Evolutionary conservation across 441 rosid genomes (phyloP), one percentile per base, ranked within the genome.

Genomic region (Melastoma candidum): DNA sequence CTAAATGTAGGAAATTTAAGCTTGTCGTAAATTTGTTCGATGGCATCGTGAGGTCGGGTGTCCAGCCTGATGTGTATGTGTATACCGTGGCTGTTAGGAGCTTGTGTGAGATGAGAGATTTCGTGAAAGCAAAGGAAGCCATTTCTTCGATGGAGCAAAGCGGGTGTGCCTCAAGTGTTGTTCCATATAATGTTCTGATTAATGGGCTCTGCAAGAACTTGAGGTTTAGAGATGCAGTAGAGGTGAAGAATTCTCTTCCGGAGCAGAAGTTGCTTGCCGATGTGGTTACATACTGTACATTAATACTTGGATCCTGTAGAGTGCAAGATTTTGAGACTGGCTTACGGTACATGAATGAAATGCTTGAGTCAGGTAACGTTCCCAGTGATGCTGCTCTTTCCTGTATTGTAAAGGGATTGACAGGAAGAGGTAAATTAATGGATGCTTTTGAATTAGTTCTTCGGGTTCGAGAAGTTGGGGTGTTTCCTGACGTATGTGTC

Each of bases 321-420:
- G 71, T 65, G 48, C 22, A 17, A 17, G 22, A 76, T 58, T 71
- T 73, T 59, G 83, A 79, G 49, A 65, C 70, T n/a, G 95, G 84
- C 2, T 24, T 59, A 17, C 22, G 22, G 22, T 17, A 17, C 22
- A 17, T 17, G 22, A 17, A 17, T 17, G 22, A 17, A 17, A 17
- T 17, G 22, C 22, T 17, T 17, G 22, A 56, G 46, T 69, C 68
- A 53, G 84, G 83, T 12, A 74, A 76, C 53, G 48, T 64, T 65
- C 98, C 97, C 0, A 79, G 81, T 39, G 82, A 83, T 76, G 82
- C 85, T 7, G 84, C 80, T 32, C 70, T 92, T 58, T 77, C 94
- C 2, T 50, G 69, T 64, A 66, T 92, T 63, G 74, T 81, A 9
- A 88, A 80, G 4, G 90, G 94, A 39, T 52, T 92, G 79, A 83